Evolutionary conservation across 345 rosid genomes (phyloP), one percentile per base, ranked within the genome.

Genomic region (Barbarea vulgaris): DNA sequence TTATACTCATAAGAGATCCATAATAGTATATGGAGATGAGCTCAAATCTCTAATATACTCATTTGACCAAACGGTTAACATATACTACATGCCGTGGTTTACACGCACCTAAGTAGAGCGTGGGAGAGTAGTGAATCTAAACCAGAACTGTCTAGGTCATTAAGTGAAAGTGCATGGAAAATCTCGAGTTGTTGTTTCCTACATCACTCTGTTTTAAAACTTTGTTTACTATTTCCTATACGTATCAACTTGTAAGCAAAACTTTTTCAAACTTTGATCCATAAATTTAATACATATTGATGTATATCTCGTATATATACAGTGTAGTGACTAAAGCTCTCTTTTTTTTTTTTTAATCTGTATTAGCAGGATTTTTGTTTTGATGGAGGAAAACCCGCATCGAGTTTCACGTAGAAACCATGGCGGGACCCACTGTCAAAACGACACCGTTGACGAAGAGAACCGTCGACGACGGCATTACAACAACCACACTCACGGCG

Each of bases 381-480:
- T 71, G 74, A 86, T 85, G 88, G 85, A 82, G 80, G 80, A 78
- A 67, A 79, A 63, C 76, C 79, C 81, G 54, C 81, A 75, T 81
- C 77, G 84, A 75, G 82, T 67, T 75, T 70, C 86, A 72, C 74
- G 82, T 76, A 77, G 61, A 62, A 48, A 64, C 67, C 51, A 64
- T 9, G 64, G 50, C 37, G 77, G 77, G 73, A 28, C 70, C 72
- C 74, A 47, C 66, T 27, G 6, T 19, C 53, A 46, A 52, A 73
- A 61, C 78, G 69, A 53, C 70, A 24, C 27, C 74, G 69, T 61
- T 6, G 67, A 46, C 1, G 59, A 68, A n/a, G 72, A 68, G 14
- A 7, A 3, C 74, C 78, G 68, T 61, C 50, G 79, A 9, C 64
- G 50, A 52, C 69, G 79, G 51, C 70, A 76, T 69, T 69, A 61